phyloP scores from a whole-genome alignment of 1,284 basidiomycete genomes.

The Cronartium ribicola region DNA sequence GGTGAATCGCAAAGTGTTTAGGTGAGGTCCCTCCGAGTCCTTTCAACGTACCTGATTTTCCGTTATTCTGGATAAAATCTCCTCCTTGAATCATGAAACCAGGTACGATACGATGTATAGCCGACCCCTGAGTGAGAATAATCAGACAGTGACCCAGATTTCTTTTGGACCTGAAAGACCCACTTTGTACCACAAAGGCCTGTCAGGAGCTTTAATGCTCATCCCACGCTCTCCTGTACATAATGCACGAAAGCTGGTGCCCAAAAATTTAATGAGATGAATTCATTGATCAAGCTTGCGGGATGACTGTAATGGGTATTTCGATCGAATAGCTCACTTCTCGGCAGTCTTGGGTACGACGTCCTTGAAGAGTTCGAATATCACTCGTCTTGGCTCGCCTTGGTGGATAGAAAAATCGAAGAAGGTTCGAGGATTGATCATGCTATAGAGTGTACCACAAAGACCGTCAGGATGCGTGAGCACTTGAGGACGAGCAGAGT shows the following conservation, averaged over 20 bases:
- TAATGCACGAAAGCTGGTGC: conserved; percentile 14
- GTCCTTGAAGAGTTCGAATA: conserved; percentile 39
- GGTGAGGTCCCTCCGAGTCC: no score
- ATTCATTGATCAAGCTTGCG: background rate
- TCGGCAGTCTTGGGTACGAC: conserved; percentile 25
- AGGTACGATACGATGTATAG: conserved; percentile 30
- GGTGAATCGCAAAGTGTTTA: background rate
- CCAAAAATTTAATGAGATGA: background rate
- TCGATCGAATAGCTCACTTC: conserved; percentile 7
- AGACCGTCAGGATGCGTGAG: no score
- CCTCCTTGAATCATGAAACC: conserved; percentile 40
- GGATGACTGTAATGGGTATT: background rate
- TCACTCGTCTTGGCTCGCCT: conserved; percentile 13
- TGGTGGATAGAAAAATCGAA: conserved; percentile 34
- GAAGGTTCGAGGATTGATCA: conserved; percentile 30
- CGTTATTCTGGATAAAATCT: conserved; percentile 28
- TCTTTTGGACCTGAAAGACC: background rate
- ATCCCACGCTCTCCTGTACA: conserved; percentile 35
- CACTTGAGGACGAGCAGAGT: no score
- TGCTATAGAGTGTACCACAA: background rate
- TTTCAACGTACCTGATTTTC: conserved; percentile 23
- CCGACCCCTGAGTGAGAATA: conserved; percentile 12
- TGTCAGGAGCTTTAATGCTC: conserved; percentile 19
- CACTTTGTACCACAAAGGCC: conserved; percentile 33
- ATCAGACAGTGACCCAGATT: conserved; percentile 6